Conservation (phyloP, 148 eudicot species). For the Silene uniflora region DNA sequence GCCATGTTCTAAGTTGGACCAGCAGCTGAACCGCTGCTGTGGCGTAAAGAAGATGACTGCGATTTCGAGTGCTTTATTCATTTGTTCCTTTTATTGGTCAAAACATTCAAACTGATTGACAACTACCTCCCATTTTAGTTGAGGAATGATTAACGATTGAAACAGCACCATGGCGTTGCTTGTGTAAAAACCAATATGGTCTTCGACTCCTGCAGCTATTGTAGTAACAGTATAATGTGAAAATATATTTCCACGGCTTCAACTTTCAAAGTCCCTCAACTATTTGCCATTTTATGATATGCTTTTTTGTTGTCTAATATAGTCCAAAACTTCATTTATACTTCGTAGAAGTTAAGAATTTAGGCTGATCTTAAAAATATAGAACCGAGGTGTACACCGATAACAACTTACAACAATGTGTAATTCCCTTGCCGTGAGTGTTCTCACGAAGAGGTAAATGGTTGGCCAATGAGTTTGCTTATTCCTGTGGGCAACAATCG, state of each 20-base stretch:
- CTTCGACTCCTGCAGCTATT: background rate
- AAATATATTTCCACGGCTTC: background rate
- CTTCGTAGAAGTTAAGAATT: too few species aligned
- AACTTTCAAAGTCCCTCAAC: background rate
- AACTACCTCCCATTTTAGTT: background rate
- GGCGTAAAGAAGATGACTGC: background rate
- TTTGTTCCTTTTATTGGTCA: background rate
- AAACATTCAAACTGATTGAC: background rate
- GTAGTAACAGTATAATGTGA: background rate
- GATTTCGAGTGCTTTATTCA: conserved; percentile 1
- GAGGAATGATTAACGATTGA: background rate
- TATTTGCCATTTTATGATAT: too few species aligned
- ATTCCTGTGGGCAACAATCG: too few species aligned
- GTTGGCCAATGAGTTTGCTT: too few species aligned
- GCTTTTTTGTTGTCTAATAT: too few species aligned
- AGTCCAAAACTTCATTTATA: too few species aligned
- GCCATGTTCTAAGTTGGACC: background rate
- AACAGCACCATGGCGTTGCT: background rate
- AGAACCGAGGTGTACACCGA: too few species aligned
- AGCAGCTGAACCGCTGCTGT: background rate
- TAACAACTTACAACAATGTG: too few species aligned
- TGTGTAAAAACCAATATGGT: background rate
- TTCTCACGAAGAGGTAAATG: too few species aligned
- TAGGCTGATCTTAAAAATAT: too few species aligned
- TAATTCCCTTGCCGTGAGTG: too few species aligned